Evolutionary conservation across 208 protist genomes (phyloP).

Genomic region (Trypanosoma avium): DNA sequence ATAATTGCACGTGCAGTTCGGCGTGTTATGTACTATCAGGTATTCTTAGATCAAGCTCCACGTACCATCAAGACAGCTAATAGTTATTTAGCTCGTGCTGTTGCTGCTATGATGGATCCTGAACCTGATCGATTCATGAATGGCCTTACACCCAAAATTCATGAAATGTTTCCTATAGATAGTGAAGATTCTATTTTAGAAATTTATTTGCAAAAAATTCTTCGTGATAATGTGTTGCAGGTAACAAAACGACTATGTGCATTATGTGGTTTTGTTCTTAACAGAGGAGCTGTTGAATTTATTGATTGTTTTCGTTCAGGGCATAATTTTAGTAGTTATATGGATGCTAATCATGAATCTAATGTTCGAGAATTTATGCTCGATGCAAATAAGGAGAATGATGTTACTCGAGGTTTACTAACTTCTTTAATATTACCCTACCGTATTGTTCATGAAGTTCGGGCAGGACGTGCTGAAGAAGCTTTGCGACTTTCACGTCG

Average conservation of each 20-base stretch:
- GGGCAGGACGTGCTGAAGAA: constrained; percentile 3
- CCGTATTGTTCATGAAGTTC: constrained; percentile 20
- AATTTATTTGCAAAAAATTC: constrained; percentile 18
- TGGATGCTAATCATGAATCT: constrained; percentile 13
- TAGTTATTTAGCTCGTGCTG: constrained; percentile 40
- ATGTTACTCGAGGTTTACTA: constrained; percentile 3
- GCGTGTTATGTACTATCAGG: constrained; percentile 31
- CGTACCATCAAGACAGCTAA: constrained; percentile 26
- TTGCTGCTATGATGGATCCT: constrained; percentile 37
- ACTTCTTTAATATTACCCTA: constrained; percentile 22
- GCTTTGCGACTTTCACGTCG: constrained; percentile 11
- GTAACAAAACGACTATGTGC: constrained; percentile 47
- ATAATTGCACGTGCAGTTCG: constrained; percentile 51
- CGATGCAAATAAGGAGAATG: background rate
- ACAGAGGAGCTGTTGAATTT: constrained; percentile 32
- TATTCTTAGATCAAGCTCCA: constrained; percentile 22
- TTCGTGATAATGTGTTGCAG: constrained; percentile 23
- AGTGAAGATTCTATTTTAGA: background rate
- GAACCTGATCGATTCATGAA: constrained; percentile 29
- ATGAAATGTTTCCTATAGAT: constrained; percentile 39
- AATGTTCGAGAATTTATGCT: constrained; percentile 8
- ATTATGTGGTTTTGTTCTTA: constrained; percentile 40
- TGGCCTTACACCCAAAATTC: constrained; percentile 35
- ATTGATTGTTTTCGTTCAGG: constrained; percentile 31
- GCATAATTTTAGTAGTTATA: constrained; percentile 42